Evolutionary conservation across 73 alveolate species (phyloP).

Genomic region (Uronychia binucleata): DNA sequence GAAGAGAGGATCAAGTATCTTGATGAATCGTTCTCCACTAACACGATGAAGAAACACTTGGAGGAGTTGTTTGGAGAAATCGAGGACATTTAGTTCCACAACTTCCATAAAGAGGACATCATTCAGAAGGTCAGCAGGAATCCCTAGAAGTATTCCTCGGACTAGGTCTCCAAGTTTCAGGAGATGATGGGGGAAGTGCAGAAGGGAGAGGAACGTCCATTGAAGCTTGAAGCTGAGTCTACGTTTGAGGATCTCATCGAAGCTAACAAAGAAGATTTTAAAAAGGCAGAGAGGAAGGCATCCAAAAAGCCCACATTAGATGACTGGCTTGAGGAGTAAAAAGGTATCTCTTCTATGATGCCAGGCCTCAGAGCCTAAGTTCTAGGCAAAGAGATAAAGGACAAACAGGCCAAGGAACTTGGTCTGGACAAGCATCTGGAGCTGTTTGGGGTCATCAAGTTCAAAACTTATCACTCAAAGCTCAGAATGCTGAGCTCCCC

Average conservation of each 20-base stretch:
- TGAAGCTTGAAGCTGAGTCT: not conserved
- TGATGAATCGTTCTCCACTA: not conserved
- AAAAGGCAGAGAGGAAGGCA: not conserved
- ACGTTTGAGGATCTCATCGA: constrained; percentile 3
- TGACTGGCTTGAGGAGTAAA: not conserved
- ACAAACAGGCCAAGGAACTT: not conserved
- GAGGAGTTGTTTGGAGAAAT: not conserved
- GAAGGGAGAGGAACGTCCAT: not conserved
- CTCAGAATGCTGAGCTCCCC: constrained; percentile 34
- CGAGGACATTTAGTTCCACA: not conserved
- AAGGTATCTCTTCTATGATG: not conserved
- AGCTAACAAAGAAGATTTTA: not conserved
- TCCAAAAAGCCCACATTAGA: not conserved
- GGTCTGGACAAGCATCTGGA: not conserved
- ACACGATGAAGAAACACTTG: not conserved
- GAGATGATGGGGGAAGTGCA: constrained; percentile 12
- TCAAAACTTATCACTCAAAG: constrained; percentile 29
- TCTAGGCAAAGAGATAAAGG: not conserved
- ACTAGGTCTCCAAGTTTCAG: constrained; percentile 5
- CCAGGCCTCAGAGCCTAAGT: not conserved
- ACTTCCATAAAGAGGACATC: constrained; percentile 4
- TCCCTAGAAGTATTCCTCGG: not conserved
- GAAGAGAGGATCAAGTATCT: not conserved
- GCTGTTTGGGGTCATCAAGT: too few species aligned
- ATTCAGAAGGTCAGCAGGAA: not conserved